Evolutionary conservation across 1,284 basidiomycete genomes (phyloP).

Genomic region (Phylloboletellus chloephorus): DNA sequence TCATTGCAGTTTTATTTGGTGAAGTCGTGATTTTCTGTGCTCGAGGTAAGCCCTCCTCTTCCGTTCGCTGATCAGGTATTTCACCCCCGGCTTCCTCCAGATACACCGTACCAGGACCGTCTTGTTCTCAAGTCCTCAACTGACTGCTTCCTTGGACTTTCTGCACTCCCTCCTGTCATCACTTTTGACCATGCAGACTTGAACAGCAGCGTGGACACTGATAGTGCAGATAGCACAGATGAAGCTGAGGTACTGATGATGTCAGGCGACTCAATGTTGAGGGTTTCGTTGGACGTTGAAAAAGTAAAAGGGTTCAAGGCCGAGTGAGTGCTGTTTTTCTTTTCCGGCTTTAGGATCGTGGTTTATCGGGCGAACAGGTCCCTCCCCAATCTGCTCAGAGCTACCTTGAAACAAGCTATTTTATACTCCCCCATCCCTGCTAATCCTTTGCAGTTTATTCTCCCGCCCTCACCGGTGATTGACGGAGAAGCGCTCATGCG

Average conservation of each 20-base stretch:
- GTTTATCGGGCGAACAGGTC: conserved; percentile 41
- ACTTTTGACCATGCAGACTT: conserved; percentile 24
- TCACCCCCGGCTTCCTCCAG: conserved; percentile 33
- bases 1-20: conserved; percentile 65
- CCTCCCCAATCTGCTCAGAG: conserved; percentile 66
- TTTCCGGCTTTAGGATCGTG: conserved; percentile 38
- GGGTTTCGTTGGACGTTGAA: conserved; percentile 55
- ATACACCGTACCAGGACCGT: conserved; percentile 64
- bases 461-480: conserved; percentile 60
- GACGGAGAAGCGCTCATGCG: conserved; percentile 78
- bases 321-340: conserved; percentile 40
- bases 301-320: conserved; percentile 52
- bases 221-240: conserved; percentile 23
- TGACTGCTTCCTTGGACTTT: conserved; percentile 67
- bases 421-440: conserved; percentile 48
- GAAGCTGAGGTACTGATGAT: conserved; percentile 56
- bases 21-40: conserved; percentile 72
- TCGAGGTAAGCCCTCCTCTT: conserved; percentile 40
- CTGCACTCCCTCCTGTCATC: conserved; percentile 37
- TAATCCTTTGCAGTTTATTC: conserved; percentile 83
- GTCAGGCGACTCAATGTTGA: conserved; percentile 65
- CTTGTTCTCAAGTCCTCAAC: conserved; percentile 62
- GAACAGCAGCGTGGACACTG: conserved; percentile 9
- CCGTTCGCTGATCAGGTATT: background rate
- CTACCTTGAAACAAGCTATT: conserved; percentile 84